phyloP scores from a whole-genome alignment of 495 filamentous ascomycete species.

The Melanomma pulvis-pyrius region DNA sequence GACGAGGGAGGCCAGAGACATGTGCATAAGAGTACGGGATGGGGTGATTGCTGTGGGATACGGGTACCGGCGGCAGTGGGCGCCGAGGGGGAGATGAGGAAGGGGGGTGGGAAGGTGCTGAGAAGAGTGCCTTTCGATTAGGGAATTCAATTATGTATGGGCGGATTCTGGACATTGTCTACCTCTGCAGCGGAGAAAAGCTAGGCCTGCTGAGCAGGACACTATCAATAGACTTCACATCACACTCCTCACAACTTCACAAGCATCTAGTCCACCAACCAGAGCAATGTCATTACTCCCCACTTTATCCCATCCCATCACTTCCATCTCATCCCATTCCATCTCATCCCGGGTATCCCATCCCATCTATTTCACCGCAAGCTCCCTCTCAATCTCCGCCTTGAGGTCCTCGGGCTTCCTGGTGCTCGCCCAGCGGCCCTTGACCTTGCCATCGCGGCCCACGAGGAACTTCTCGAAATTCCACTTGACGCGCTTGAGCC shows the following conservation, averaged over 20 bases:
- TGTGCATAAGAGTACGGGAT: conserved; percentile 69
- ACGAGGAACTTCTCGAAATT: conserved; percentile 98
- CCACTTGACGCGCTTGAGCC: conserved; percentile 90
- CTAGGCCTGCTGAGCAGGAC: too few relatives aligned
- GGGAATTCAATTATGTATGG: background rate
- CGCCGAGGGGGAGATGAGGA: conserved; percentile 82
- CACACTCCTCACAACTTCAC: background rate
- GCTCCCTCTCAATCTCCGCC: conserved; percentile 71
- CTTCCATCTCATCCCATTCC: background rate
- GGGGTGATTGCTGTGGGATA: conserved; percentile 98
- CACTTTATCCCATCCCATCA: background rate
- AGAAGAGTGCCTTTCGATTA: conserved; percentile 93
- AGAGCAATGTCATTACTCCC: too few relatives aligned
- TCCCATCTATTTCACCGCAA: conserved; percentile 43
- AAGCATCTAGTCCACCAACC: background rate
- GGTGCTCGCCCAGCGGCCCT: conserved; percentile 76
- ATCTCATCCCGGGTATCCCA: too few relatives aligned
- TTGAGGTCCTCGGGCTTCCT: conserved; percentile 84
- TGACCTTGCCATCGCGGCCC: conserved; percentile 81
- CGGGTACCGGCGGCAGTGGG: conserved; percentile 93
- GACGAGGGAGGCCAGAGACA: conserved; percentile 66
- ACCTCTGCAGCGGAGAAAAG: background rate
- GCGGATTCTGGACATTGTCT: background rate
- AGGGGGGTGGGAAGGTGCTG: conserved; percentile 65
- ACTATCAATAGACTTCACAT: background rate